These are phyloP conservation scores for Cenchrus americanus DNA, from an alignment of 176 grass and related monocot species.

Conservation along the genomic window DNA sequence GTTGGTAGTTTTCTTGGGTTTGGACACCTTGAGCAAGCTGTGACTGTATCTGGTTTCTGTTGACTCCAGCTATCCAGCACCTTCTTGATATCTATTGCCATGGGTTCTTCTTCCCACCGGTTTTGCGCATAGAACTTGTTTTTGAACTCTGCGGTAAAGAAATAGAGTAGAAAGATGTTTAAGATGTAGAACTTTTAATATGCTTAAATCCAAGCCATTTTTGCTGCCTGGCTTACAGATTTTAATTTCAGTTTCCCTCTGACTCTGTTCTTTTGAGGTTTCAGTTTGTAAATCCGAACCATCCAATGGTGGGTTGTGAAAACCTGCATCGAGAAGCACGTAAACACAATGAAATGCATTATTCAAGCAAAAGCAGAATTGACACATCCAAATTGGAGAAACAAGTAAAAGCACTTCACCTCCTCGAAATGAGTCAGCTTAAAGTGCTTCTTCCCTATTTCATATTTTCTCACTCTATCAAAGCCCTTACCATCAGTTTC, in stretches of 20 bases:
- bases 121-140: conserved; percentile 51
- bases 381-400: conserved; percentile 12
- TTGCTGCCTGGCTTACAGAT: conserved; percentile 56
- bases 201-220: conserved; percentile 5
- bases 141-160: conserved; percentile 57
- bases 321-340: conserved; percentile 56
- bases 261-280: conserved; percentile 89
- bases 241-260: conserved; percentile 85
- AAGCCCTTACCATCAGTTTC: conserved; percentile 96
- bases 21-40: conserved; percentile 1
- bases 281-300: conserved; percentile 98
- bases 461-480: conserved; percentile 95
- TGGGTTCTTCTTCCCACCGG: conserved; percentile 61
- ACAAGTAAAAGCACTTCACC: conserved; percentile 48
- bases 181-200: conserved; percentile 1
- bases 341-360: conserved; percentile 7
- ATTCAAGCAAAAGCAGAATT: conserved; percentile 1
- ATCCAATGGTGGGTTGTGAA: conserved; percentile 99
- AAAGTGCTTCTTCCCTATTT: conserved; percentile 99
- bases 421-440: conserved; percentile 99
- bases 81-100: conserved; percentile 61
- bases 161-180: neutral
- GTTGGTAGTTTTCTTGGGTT: conserved; percentile 16
- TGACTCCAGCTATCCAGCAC: conserved; percentile 29
- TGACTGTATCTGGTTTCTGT: neutral